Base-by-base conservation (phyloP, 2,329 filamentous ascomycete species). In the Diaporthe amygdali region DNA sequence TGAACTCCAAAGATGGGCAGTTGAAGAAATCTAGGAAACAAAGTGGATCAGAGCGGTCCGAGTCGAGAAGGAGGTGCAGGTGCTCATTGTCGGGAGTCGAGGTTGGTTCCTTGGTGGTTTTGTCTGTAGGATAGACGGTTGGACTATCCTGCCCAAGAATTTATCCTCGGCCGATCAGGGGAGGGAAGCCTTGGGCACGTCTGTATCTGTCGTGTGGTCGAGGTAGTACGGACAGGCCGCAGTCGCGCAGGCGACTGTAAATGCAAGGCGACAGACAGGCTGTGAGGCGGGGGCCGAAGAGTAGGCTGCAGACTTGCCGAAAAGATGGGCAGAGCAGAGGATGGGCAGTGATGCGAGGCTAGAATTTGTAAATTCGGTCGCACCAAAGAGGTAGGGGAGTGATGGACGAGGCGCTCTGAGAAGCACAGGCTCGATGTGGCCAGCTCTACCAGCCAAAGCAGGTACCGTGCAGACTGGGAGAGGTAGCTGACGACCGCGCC, bases 31-130 rank as follows among this genome's bases (percentile, higher is more conserved):
- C 84, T 89, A 89, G 83, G 82, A 85, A 85, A 84, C 81, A 82
- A 85, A 86, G 83, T 84, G 83, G 82, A 87, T 86, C 83, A 85
- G 83, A 81, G 83, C 85, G 83, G 82, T 83, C 86, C 84, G 83
- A 80, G 82, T 83, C 80, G 83, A 84, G 80, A 82, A 82, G 77
- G 80, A 81, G 81, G 82, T 83, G 81, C 83, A 81, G 84, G 82
- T 85, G 84, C 84, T 88, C 87, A 89, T 89, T 81, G 87, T 89
- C 81, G 84, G 84, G 77, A 80, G 79, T 77, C 78, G 76, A 79
- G 76, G 79, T 76, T 80, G 80, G 81, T 83, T 77, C 76, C 80
- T 74, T 76, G 76, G 73, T 64, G 59, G 59, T 10, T 59, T 32
- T 64, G 52, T 71, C 41, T 55, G 68, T 46, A 37, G 44, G 46